Percentiles rank a stretch among this genome's conserved stretches.
phyloP scores from a whole-genome alignment of 2,329 filamentous ascomycete species.

The Cladosporium velox region DNA sequence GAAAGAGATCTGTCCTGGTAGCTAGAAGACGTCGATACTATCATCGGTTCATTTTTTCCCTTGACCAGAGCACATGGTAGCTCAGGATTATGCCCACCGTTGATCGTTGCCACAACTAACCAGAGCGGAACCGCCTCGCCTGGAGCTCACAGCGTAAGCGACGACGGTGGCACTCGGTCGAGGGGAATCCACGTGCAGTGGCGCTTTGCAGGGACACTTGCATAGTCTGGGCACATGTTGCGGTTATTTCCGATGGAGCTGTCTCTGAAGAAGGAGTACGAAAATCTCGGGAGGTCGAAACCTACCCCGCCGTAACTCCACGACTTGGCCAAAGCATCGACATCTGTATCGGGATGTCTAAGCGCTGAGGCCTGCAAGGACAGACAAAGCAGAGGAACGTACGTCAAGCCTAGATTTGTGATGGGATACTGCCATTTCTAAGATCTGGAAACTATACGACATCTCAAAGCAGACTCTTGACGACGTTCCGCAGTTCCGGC shows the following conservation, averaged over 20 bases:
- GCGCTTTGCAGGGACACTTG: neutral
- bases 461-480: constrained; percentile 25
- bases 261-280: neutral
- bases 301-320: neutral
- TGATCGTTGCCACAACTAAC: neutral
- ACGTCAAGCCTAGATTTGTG: neutral
- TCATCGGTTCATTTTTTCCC: neutral
- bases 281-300: neutral
- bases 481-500: constrained; percentile 29
- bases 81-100: neutral
- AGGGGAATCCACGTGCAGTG: constrained; percentile 8
- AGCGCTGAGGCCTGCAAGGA: neutral
- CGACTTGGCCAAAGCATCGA: neutral
- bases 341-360: neutral
- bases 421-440: neutral
- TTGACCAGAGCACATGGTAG: neutral
- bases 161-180: neutral
- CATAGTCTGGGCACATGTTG: neutral
- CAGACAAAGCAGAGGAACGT: neutral
- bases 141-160: neutral
- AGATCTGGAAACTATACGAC: neutral
- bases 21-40: neutral
- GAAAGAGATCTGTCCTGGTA: neutral
- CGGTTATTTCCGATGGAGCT: neutral
- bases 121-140: neutral